These are phyloP conservation scores for Solanum phureja DNA, from an alignment of 257 asterid species.

Conservation along the genomic window DNA sequence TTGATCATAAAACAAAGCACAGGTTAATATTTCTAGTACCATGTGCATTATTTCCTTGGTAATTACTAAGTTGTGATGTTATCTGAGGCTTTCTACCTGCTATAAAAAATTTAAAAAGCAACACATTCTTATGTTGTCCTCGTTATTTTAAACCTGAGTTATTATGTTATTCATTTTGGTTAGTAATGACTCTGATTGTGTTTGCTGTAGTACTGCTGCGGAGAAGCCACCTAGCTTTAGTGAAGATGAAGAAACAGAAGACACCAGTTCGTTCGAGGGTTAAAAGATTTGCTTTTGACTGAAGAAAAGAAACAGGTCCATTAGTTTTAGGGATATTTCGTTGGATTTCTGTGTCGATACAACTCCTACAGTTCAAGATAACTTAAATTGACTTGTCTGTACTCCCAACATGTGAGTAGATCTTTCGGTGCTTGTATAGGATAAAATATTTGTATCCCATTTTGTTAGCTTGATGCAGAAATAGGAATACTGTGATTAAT, in stretches of 20 bases:
- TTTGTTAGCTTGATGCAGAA: neutral
- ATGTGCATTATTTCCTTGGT: neutral
- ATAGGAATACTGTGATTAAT: neutral
- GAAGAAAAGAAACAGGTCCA: neutral
- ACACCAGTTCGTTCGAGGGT: constrained; percentile 48
- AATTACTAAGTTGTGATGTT: too few species aligned
- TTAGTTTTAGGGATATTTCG: neutral
- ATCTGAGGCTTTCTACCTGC: neutral
- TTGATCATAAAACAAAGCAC: neutral
- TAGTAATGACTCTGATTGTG: neutral
- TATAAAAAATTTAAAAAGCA: neutral
- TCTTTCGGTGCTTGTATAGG: neutral
- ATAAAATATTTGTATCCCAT: neutral
- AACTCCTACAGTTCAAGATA: neutral
- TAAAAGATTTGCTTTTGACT: constrained; percentile 6
- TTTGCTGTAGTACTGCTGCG: constrained; percentile 30
- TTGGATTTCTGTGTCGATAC: neutral
- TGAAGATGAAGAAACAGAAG: constrained; percentile 61
- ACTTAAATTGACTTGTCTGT: neutral
- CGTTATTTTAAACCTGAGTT: neutral
- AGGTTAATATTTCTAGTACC: neutral
- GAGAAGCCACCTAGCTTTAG: constrained; percentile 60
- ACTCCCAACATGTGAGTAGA: neutral
- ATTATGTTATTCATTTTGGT: neutral
- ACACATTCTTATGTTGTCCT: neutral